Conservation (phyloP, 441 rosid genomes). For the Eutrema salsugineum region DNA sequence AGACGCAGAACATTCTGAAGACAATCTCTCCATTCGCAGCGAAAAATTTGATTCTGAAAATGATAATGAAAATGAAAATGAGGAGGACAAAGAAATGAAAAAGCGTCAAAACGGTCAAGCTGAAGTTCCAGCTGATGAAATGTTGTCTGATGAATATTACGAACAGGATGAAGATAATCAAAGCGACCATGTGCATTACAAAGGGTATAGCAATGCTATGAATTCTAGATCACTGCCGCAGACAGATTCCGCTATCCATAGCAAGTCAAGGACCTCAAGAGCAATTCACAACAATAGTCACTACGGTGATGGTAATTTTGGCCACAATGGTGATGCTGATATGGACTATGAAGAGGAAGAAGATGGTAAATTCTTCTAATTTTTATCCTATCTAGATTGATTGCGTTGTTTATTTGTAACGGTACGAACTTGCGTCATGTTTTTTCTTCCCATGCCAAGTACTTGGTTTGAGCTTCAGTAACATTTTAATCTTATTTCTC, state of each 20-base stretch:
- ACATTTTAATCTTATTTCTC: slow-evolving; percentile 34
- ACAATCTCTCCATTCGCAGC: slow-evolving; percentile 53
- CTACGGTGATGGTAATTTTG: slow-evolving; percentile 34
- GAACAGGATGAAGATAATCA: slow-evolving; percentile 99
- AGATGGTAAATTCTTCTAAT: slow-evolving; percentile 59
- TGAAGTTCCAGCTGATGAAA: slow-evolving; percentile 96
- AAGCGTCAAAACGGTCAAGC: slow-evolving; percentile 63
- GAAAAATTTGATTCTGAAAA: slow-evolving; percentile 48
- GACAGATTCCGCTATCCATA: slow-evolving; percentile 41
- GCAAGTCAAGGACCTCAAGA: slow-evolving; percentile 58
- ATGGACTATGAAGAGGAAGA: slow-evolving; percentile 81
- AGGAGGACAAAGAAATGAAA: slow-evolving; percentile 44
- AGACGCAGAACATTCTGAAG: slow-evolving; percentile 51
- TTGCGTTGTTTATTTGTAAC: neutral
- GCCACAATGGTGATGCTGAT: slow-evolving; percentile 55
- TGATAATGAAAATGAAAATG: slow-evolving; percentile 46
- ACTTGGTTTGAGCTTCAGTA: slow-evolving; percentile 17
- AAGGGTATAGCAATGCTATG: slow-evolving; percentile 50
- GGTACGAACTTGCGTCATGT: neutral
- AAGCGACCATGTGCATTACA: slow-evolving; percentile 64
- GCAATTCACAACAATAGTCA: slow-evolving; percentile 35
- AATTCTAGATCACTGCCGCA: slow-evolving; percentile 54
- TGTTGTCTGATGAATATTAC: slow-evolving; percentile 99
- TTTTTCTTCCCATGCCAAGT: neutral
- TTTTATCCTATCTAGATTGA: neutral